A percentile compares a stretch with the other conserved stretches of the same genome.
Evolutionary conservation across 1,284 basidiomycete genomes (phyloP).

Genomic region (Coniferiporia weirii): DNA sequence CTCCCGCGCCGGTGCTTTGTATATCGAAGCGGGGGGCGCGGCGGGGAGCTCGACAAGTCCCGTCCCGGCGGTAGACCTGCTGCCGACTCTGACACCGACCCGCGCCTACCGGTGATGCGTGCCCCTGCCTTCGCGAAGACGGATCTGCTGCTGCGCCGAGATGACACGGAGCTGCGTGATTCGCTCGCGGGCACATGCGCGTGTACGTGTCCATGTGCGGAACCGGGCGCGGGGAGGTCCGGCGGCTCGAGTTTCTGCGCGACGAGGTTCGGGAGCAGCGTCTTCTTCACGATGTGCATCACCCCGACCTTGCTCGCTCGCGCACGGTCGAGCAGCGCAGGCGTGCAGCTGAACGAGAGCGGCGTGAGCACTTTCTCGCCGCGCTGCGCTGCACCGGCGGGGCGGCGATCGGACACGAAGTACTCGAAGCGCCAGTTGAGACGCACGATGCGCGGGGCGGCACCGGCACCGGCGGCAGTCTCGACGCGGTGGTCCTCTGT

Average conservation of each 20-base stretch:
- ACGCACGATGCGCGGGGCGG: conserved; percentile 28
- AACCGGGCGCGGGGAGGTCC: neutral
- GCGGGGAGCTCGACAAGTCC: neutral
- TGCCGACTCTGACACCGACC: neutral
- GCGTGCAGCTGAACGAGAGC: conserved; percentile 67
- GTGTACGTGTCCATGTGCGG: neutral
- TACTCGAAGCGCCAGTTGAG: conserved; percentile 76
- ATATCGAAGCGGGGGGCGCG: neutral
- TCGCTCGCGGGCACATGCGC: conserved; percentile 3
- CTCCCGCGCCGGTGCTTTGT: conserved; percentile 12
- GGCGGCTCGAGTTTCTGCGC: conserved; percentile 54
- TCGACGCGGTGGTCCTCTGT: conserved; percentile 39
- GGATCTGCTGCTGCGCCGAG: neutral
- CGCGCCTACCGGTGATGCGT: neutral
- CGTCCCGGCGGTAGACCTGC: too few species aligned
- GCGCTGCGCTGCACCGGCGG: conserved; percentile 35
- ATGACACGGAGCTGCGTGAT: neutral
- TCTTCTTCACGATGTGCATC: conserved; percentile 67
- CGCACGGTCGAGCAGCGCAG: conserved; percentile 53
- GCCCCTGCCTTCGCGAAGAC: neutral
- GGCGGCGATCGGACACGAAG: conserved; percentile 53
- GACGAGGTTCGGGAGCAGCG: conserved; percentile 46
- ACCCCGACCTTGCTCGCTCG: conserved; percentile 64
- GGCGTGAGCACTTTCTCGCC: conserved; percentile 71
- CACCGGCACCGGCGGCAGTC: neutral